These are phyloP conservation scores for Botrytis hyacinthi DNA, from an alignment of 2,329 filamentous ascomycete genomes.

Conservation along the genomic window DNA sequence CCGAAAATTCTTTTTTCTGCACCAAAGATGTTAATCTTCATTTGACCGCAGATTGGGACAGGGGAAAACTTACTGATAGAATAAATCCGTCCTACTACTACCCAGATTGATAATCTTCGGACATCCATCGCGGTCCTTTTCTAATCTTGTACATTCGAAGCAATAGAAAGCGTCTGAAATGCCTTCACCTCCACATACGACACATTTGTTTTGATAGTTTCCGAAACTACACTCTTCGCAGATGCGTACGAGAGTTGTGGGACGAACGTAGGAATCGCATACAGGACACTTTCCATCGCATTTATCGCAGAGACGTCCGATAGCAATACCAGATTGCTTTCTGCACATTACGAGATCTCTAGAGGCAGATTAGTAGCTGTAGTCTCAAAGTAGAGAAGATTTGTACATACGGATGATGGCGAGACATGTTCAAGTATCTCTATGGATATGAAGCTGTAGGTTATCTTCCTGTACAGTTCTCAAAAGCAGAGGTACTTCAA, in stretches of 20 bases:
- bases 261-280: conserved; percentile 97
- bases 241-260: conserved; percentile 94
- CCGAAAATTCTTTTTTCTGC: conserved; percentile 66
- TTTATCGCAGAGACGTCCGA: conserved; percentile 98
- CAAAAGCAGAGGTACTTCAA: neutral
- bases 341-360: conserved; percentile 99
- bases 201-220: conserved; percentile 99
- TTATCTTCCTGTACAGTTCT: neutral
- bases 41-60: conserved; percentile 17
- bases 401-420: conserved; percentile 64
- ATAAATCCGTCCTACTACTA: conserved; percentile 88
- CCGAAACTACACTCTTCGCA: conserved; percentile 99
- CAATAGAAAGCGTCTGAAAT: conserved; percentile 99
- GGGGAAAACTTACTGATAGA: conserved; percentile 32
- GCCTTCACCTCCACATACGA: conserved; percentile 95
- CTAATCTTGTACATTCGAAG: conserved; percentile 94
- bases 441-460: conserved; percentile 8
- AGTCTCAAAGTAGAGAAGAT: neutral
- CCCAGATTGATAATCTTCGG: conserved; percentile 99
- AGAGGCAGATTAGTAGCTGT: conserved; percentile 24
- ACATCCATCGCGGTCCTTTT: conserved; percentile 96
- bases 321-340: conserved; percentile 95
- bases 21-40: conserved; percentile 34
- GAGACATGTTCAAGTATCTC: conserved; percentile 34
- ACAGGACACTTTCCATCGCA: conserved; percentile 99